These are phyloP conservation scores for Salvia splendens DNA, from an alignment of 257 asterid genomes.

Conservation along the genomic window DNA sequence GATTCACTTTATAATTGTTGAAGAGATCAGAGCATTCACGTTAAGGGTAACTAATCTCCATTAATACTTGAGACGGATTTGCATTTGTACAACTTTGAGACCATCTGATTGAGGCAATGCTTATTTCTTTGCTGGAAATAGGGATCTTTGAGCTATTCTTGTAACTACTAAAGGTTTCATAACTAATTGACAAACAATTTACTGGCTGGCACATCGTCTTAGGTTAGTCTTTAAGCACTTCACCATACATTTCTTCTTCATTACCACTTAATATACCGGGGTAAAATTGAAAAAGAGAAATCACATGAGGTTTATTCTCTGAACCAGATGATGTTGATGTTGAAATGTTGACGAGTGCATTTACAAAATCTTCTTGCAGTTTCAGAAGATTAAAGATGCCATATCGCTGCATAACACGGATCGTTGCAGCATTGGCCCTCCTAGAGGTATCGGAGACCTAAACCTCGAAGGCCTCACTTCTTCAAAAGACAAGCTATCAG, in stretches of 20 bases:
- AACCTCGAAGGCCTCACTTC: constrained; percentile 47
- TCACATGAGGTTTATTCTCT: too few relatives aligned
- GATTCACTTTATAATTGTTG: background rate
- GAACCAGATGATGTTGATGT: too few relatives aligned
- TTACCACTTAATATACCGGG: background rate
- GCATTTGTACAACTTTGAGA: background rate
- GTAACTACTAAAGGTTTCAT: too few relatives aligned
- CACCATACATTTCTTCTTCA: background rate
- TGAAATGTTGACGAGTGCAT: background rate
- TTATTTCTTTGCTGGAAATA: background rate
- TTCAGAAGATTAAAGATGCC: constrained; percentile 87
- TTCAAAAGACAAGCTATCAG: constrained; percentile 50
- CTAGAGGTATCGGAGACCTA: constrained; percentile 71
- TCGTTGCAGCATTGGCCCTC: constrained; percentile 93
- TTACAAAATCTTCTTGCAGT: constrained; percentile 44
- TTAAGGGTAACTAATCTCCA: background rate
- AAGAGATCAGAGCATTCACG: background rate
- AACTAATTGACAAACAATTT: background rate
- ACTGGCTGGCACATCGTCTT: background rate
- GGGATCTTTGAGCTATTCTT: too few relatives aligned
- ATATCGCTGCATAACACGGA: constrained; percentile 75
- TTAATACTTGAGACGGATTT: background rate
- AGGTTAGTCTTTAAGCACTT: background rate
- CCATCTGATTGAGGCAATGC: background rate
- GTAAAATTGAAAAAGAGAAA: background rate